A percentile compares a stretch with the other conserved stretches of the same genome.
These are phyloP conservation scores for Nakataea oryzae DNA, from an alignment of 2,329 filamentous ascomycete genomes.

Conservation along the genomic window DNA sequence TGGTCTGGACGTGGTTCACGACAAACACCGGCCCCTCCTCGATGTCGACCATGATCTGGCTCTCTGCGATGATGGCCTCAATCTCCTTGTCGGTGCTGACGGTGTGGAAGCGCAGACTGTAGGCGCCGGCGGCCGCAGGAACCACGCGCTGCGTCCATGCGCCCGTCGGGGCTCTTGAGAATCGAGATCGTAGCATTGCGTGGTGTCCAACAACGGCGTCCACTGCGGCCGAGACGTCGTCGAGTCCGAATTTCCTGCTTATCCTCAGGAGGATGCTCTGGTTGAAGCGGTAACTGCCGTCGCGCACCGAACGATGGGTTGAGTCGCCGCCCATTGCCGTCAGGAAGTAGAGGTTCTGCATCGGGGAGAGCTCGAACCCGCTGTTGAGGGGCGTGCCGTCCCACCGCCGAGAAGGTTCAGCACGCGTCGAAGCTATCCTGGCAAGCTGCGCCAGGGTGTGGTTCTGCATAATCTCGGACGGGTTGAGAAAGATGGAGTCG, in stretches of 20 bases:
- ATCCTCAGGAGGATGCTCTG: conserved; percentile 37
- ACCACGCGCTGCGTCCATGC: conserved; percentile 37
- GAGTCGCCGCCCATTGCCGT: conserved; percentile 28
- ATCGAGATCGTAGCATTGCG: conserved; percentile 39
- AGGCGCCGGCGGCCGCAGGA: conserved; percentile 28
- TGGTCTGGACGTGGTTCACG: conserved; percentile 34
- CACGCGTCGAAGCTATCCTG: conserved; percentile 20
- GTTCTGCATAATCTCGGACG: conserved; percentile 24
- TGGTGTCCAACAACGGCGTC: conserved; percentile 38
- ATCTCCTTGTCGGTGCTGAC: conserved; percentile 30
- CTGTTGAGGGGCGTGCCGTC: conserved; percentile 20
- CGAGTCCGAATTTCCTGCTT: conserved; percentile 25
- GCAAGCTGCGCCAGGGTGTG: conserved; percentile 27
- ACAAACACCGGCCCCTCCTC: conserved; percentile 39
- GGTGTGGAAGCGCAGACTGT: conserved; percentile 30
- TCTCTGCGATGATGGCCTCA: conserved; percentile 24
- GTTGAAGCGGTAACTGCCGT: conserved; percentile 35
- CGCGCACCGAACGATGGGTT: conserved; percentile 16
- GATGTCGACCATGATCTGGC: conserved; percentile 35
- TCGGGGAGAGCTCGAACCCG: conserved; percentile 37
- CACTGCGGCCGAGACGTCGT: conserved; percentile 36
- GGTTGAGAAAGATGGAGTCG: conserved; percentile 24
- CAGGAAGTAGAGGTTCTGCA: conserved; percentile 43
- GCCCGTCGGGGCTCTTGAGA: conserved; percentile 19
- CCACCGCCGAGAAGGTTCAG: conserved; percentile 17